Conservation (phyloP, 192 early-diverging fungal genomes). For the Dissophora globulifera region DNA sequence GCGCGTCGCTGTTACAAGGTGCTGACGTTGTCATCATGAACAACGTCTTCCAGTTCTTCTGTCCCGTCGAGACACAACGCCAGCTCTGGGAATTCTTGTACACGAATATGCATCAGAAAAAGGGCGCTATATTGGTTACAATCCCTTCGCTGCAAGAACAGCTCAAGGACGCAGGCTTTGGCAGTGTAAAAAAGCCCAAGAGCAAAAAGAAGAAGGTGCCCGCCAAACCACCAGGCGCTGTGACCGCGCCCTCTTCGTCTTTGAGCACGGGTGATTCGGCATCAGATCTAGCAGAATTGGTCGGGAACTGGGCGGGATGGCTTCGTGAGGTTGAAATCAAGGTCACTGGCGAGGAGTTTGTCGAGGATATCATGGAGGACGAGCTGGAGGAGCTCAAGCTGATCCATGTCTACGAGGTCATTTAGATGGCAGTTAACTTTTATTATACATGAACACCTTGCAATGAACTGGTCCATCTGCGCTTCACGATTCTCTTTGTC, state of each 20-base stretch:
- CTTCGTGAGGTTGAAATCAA: constrained; percentile 62
- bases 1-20: constrained; percentile 49
- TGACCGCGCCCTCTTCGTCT: background rate
- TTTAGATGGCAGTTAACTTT: no score
- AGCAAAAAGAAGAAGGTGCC: constrained; percentile 55
- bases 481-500: no score
- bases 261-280: background rate
- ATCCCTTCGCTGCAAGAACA: constrained; percentile 68
- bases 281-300: background rate
- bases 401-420: constrained; percentile 66
- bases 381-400: constrained; percentile 62
- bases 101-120: constrained; percentile 49
- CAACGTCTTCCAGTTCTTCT: constrained; percentile 73
- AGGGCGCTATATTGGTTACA: constrained; percentile 59
- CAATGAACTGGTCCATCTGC: no score
- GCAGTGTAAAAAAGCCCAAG: constrained; percentile 28
- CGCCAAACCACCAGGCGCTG: constrained; percentile 45
- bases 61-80: constrained; percentile 53
- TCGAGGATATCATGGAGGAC: constrained; percentile 62
- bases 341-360: constrained; percentile 57
- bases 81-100: constrained; percentile 64
- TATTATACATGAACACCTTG: no score
- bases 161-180: constrained; percentile 59
- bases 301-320: constrained; percentile 54
- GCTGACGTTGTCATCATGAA: constrained; percentile 70